phyloP scores from a whole-genome alignment of 495 filamentous ascomycete species.

The Aspergillus sclerotiicarbonarius region DNA sequence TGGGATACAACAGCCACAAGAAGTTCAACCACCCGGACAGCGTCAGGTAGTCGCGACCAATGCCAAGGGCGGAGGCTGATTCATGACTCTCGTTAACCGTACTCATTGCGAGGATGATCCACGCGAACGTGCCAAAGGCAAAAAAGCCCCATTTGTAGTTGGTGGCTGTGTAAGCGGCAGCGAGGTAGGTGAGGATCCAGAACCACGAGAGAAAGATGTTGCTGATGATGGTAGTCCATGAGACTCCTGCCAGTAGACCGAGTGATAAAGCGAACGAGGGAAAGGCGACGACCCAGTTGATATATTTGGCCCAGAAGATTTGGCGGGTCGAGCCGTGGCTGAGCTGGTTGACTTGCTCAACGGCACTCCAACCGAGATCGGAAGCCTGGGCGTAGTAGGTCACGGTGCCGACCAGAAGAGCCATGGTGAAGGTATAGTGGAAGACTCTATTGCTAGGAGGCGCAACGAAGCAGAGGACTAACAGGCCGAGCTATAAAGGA shows the following conservation, averaged over 20 bases:
- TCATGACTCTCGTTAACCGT: slow-evolving; percentile 51
- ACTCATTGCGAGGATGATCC: slow-evolving; percentile 56
- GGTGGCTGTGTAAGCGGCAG: slow-evolving; percentile 56
- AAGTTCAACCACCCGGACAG: slow-evolving; percentile 53
- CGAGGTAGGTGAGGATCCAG: slow-evolving; percentile 62
- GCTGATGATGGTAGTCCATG: slow-evolving; percentile 62
- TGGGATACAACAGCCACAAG: slow-evolving; percentile 62
- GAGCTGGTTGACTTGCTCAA: slow-evolving; percentile 42
- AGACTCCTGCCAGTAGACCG: slow-evolving; percentile 61
- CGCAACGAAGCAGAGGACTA: slow-evolving; percentile 47
- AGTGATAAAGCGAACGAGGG: slow-evolving; percentile 57
- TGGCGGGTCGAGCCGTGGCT: slow-evolving; percentile 51
- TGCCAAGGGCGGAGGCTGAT: slow-evolving; percentile 52
- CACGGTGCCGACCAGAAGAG: slow-evolving; percentile 60
- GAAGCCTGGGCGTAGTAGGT: slow-evolving; percentile 70
- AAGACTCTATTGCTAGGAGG: slow-evolving; percentile 59
- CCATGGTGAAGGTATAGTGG: slow-evolving; percentile 64
- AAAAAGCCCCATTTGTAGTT: slow-evolving; percentile 66
- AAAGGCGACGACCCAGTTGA: slow-evolving; percentile 60
- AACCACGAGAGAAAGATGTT: slow-evolving; percentile 60
- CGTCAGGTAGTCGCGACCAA: slow-evolving; percentile 50
- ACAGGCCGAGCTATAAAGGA: slow-evolving; percentile 35
- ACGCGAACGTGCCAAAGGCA: slow-evolving; percentile 59
- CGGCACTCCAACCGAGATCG: slow-evolving; percentile 63
- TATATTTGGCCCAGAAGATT: slow-evolving; percentile 71